These are phyloP conservation scores for Magnolia changhungtana DNA, from an alignment of 164 flowering plant genomes.

Conservation along the genomic window DNA sequence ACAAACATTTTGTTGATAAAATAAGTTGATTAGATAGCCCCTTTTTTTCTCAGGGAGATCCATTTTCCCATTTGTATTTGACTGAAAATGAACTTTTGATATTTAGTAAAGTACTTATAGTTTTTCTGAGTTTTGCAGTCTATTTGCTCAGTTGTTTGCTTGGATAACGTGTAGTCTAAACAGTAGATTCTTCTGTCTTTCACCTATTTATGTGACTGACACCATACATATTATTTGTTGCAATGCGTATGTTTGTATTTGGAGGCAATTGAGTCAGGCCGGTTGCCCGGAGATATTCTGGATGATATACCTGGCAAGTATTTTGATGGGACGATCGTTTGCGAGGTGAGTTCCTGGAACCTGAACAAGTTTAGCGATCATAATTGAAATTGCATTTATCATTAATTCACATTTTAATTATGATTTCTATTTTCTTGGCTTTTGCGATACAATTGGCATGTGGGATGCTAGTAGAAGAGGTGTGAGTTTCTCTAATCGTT, in stretches of 20 bases:
- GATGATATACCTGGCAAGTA: slow-evolving; percentile 91
- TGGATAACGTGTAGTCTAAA: background rate
- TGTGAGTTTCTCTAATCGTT: background rate
- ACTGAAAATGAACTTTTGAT: background rate
- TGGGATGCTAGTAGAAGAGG: background rate
- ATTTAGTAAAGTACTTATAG: background rate
- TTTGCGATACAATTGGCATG: background rate
- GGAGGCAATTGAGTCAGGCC: slow-evolving; percentile 94
- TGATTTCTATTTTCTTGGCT: background rate
- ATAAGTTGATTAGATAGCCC: no score
- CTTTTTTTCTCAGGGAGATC: background rate
- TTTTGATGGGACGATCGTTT: slow-evolving; percentile 58
- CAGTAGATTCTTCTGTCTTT: background rate
- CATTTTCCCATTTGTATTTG: background rate
- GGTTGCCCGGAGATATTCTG: slow-evolving; percentile 77
- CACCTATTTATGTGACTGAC: background rate
- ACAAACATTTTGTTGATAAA: no score
- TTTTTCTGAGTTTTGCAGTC: background rate
- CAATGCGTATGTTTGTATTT: slow-evolving; percentile 13
- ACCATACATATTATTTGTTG: background rate
- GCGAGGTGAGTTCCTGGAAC: slow-evolving; percentile 58
- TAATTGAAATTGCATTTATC: background rate
- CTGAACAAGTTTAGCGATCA: background rate
- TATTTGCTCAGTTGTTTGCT: background rate
- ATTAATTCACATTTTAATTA: background rate